Conservation (phyloP, 805 yeast species). For the Kluyveromyces siamensis region DNA sequence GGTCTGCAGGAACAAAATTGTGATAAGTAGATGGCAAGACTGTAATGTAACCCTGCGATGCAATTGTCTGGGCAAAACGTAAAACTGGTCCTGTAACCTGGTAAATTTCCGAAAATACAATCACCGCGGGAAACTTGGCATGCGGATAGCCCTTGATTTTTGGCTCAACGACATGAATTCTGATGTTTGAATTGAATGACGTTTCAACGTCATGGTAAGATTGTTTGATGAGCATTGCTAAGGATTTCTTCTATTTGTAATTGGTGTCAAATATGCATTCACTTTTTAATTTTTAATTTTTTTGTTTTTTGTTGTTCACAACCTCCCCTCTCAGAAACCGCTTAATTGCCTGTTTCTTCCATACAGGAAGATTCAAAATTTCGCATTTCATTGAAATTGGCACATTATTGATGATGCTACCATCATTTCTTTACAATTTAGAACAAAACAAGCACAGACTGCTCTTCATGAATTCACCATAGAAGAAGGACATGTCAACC, state of each 20-base stretch:
- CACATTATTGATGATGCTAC: too few species aligned
- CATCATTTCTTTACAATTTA: too few species aligned
- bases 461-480: too few species aligned
- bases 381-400: too few species aligned
- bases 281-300: too few species aligned
- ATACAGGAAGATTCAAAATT: too few species aligned
- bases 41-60: constrained; percentile 70
- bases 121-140: constrained; percentile 73
- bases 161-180: constrained; percentile 61
- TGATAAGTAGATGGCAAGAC: constrained; percentile 78
- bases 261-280: too few species aligned
- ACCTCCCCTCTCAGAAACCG: too few species aligned
- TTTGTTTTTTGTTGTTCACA: too few species aligned
- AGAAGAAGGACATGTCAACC: too few species aligned
- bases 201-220: constrained; percentile 55
- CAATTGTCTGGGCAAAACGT: constrained; percentile 68
- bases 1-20: constrained; percentile 54
- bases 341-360: too few species aligned
- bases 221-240: constrained; percentile 60
- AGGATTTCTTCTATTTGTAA: background rate
- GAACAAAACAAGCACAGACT: too few species aligned
- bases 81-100: constrained; percentile 80
- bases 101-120: constrained; percentile 72
- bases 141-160: constrained; percentile 62
- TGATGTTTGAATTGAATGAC: constrained; percentile 55